Conservation (phyloP, 768 basidiomycete species). For the Pleurotus pulmonarius region DNA sequence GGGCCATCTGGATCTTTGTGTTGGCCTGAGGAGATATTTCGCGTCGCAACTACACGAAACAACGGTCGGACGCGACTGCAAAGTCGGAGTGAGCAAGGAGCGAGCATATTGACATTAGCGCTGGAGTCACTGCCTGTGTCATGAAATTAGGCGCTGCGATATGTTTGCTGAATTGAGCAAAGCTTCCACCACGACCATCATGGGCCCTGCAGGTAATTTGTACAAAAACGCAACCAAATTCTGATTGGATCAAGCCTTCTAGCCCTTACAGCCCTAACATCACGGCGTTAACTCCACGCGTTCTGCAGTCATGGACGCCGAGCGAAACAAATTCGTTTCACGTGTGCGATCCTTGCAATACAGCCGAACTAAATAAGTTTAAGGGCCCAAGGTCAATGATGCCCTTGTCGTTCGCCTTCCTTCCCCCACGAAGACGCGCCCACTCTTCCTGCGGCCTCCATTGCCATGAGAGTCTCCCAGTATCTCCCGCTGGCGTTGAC, state of each 20-base stretch:
- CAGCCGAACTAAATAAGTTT: conserved; percentile 2
- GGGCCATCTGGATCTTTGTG: background rate
- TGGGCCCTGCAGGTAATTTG: background rate
- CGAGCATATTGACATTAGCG: background rate
- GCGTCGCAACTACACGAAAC: background rate
- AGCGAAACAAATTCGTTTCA: conserved; percentile 3
- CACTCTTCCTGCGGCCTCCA: background rate
- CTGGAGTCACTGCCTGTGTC: background rate
- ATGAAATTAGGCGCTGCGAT: background rate
- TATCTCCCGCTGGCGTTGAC: conserved; percentile 1
- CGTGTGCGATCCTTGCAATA: conserved; percentile 2
- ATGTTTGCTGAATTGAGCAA: background rate
- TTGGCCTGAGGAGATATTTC: background rate
- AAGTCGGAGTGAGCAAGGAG: background rate
- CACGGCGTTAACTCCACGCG: background rate
- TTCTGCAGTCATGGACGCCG: conserved; percentile 1
- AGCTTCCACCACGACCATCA: background rate
- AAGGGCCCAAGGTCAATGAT: conserved; percentile 3
- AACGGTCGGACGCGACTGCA: background rate
- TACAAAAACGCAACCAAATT: background rate
- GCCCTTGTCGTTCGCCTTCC: conserved; percentile 6
- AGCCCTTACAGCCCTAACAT: background rate
- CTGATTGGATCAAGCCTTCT: background rate
- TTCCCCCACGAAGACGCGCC: conserved; percentile 9
- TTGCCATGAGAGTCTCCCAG: conserved; percentile 5